Evolutionary conservation across 352 stramenopile species (phyloP), one percentile per base, ranked within the genome.

Genomic region (Phytophthora cactorum): DNA sequence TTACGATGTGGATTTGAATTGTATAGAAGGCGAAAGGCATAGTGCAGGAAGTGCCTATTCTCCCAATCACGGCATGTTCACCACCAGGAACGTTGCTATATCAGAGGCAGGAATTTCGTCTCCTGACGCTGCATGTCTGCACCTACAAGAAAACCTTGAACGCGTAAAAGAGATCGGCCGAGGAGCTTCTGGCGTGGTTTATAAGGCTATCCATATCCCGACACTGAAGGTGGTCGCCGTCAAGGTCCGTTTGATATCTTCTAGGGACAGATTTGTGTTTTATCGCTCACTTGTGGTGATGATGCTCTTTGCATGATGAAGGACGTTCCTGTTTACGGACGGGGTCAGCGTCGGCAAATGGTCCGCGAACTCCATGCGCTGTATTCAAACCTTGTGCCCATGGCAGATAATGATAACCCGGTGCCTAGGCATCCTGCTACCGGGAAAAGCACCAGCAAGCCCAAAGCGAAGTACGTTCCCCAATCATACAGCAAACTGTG

Each of bases 161-260:
- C 84, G 84, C 11, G 86, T 96, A 28, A 80, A 79, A 52, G 88
- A 96, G 58, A 74, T 96, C 22, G 88, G 88, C 6, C 75, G 88
- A 4, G 88, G 88, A 14, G 91, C 92, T 31, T 94, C 84, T 32
- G 92, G 91, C 12, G 78, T 94, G 4, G 92, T 98, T 7, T 92
- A 95, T 61, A 94, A 97, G 54, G 88, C 89, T 5, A 89, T 98
- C n/a, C 90, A 98, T 63, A 89, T 97, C 15, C 91, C 92, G 9
- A 95, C 86, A 4, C 64, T 97, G 12, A 97, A 95, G 78, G 81
- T 97, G 1, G 90, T 97, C 4, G 91, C 91, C 14, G 80, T 97
- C 34, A 97, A 97, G 85, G 86, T 93, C 31, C 29, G 68, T 58
- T 25, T 27, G 31, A 39, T 64, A 4, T 15, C 14, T 54, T 52